Conservation (phyloP, 148 eudicot species). For the Pouteria glomerata region DNA sequence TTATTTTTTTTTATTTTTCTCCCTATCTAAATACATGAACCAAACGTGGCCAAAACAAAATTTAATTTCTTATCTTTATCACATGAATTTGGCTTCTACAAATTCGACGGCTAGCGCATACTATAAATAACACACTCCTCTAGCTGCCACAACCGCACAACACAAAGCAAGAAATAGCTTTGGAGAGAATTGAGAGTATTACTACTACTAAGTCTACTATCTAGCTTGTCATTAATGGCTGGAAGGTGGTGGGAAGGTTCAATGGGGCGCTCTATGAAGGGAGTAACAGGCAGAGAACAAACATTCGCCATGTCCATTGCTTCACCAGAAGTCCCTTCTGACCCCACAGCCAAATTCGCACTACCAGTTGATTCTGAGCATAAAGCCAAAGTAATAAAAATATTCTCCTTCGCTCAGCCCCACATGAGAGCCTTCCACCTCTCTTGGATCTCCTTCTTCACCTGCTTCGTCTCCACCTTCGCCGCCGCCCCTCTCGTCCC, state of each 20-base stretch:
- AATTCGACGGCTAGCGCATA: too few species aligned
- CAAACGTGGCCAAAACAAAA: too few species aligned
- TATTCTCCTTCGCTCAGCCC: slow-evolving; percentile 19
- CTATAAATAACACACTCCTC: too few species aligned
- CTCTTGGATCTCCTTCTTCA: slow-evolving; percentile 27
- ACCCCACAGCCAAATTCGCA: slow-evolving; percentile 10
- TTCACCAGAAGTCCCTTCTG: slow-evolving; percentile 15
- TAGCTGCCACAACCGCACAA: too few species aligned
- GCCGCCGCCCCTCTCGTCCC: slow-evolving; percentile 31
- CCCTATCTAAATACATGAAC: too few species aligned
- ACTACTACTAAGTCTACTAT: too few species aligned
- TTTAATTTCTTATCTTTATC: too few species aligned
- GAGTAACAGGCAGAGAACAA: slow-evolving; percentile 19
- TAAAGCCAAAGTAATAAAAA: slow-evolving; percentile 23
- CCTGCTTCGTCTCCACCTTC: slow-evolving; percentile 25
- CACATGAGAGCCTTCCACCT: slow-evolving; percentile 29
- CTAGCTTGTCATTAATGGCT: background rate
- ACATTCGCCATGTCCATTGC: slow-evolving; percentile 13
- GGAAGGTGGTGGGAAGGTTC: slow-evolving; percentile 10
- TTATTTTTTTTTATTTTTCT: too few species aligned
- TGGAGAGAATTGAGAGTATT: too few species aligned
- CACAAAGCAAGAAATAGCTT: too few species aligned
- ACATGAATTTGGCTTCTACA: too few species aligned
- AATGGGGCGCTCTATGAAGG: slow-evolving; percentile 16
- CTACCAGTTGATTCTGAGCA: slow-evolving; percentile 26